Percentiles rank a stretch among this genome's conserved stretches.
Conservation (phyloP, 2,329 filamentous ascomycete genomes). For the Fusarium siculi region DNA sequence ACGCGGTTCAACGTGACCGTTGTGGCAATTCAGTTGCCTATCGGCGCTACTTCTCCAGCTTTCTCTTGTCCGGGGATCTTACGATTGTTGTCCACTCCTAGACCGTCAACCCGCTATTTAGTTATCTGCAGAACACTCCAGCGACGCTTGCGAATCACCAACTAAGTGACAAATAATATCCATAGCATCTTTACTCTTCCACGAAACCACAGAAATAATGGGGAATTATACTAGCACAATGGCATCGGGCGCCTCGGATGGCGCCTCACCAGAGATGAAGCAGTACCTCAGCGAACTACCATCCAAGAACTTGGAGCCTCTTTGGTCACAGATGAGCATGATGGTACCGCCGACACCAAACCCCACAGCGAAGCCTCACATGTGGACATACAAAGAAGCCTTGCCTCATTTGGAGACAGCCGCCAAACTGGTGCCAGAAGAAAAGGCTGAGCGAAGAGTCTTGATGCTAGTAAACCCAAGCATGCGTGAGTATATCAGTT, state of each 20-base stretch:
- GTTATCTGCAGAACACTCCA: not conserved
- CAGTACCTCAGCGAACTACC: slow-evolving; percentile 46
- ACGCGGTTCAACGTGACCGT: not conserved
- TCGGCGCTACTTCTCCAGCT: not conserved
- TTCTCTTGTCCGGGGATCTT: not conserved
- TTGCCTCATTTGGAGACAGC: slow-evolving; percentile 50
- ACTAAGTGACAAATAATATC: fast-evolving
- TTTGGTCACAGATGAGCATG: slow-evolving; percentile 61
- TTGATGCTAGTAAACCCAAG: slow-evolving; percentile 59
- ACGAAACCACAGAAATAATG: slow-evolving; percentile 1
- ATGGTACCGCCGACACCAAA: slow-evolving; percentile 60
- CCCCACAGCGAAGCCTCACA: slow-evolving; percentile 53
- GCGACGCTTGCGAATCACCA: not conserved
- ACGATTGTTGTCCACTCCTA: not conserved
- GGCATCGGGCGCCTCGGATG: slow-evolving; percentile 4
- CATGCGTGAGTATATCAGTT: slow-evolving; percentile 51
- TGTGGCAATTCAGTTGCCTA: not conserved
- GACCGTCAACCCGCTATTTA: not conserved
- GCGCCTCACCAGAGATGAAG: slow-evolving; percentile 42
- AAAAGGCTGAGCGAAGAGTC: slow-evolving; percentile 55
- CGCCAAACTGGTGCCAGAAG: slow-evolving; percentile 50
- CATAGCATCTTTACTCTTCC: fast-evolving
- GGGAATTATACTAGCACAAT: slow-evolving; percentile 15
- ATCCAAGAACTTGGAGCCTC: slow-evolving; percentile 50
- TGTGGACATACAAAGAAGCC: slow-evolving; percentile 53